Conservation (phyloP, 352 stramenopile species). For the Globisporangium irregulare region DNA sequence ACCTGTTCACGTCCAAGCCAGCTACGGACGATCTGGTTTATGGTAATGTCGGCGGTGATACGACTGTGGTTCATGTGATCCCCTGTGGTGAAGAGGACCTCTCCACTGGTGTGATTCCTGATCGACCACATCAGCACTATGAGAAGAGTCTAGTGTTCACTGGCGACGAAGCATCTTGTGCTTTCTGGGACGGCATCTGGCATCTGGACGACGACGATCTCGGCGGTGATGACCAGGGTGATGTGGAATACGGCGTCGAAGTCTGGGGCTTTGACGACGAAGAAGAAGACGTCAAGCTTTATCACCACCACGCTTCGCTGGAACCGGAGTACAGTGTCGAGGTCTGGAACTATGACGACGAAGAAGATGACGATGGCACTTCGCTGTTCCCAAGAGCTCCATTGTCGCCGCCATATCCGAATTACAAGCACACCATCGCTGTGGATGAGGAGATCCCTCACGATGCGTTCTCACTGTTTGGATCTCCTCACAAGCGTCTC, state of each 20-base stretch:
- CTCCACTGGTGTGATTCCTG: not conserved
- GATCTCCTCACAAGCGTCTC: not conserved
- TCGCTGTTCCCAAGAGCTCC: not conserved
- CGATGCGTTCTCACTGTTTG: conserved; percentile 18
- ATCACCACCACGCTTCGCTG: not conserved
- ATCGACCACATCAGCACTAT: not conserved
- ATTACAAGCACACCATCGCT: not conserved
- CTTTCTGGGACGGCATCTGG: conserved; percentile 20
- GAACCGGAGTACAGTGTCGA: conserved; percentile 9
- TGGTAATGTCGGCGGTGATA: not conserved
- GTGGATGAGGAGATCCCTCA: not conserved
- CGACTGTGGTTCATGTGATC: not conserved
- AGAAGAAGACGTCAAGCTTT: not conserved
- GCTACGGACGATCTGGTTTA: too few species aligned
- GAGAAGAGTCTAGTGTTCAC: conserved; percentile 8
- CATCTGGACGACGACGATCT: conserved; percentile 4
- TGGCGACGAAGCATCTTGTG: conserved; percentile 12
- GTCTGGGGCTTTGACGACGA: not conserved
- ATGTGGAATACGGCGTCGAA: conserved; percentile 6
- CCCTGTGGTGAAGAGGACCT: not conserved
- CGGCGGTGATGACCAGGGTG: not conserved
- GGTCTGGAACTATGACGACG: conserved; percentile 4
- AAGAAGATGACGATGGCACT: not conserved
- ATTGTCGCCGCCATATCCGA: not conserved
- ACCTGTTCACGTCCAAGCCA: not conserved